Percentiles rank a stretch among this genome's conserved stretches.
Evolutionary conservation across 179 eudicot genomes (phyloP).

Genomic region (Patellifolia procumbens): DNA sequence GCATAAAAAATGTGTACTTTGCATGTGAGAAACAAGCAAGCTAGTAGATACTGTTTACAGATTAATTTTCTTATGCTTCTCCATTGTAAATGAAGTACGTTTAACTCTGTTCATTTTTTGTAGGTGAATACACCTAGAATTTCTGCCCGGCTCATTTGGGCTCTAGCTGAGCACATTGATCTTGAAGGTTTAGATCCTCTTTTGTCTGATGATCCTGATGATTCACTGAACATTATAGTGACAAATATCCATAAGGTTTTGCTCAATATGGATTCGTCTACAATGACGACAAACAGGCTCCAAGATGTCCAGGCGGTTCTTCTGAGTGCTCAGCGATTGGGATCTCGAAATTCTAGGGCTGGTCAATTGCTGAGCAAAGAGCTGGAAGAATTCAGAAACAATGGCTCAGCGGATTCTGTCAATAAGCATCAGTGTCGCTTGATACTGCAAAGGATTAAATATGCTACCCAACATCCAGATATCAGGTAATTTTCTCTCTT

Average conservation of each 20-base stretch:
- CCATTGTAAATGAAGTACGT: neutral
- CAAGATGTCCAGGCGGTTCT: slow-evolving; percentile 97
- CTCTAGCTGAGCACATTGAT: slow-evolving; percentile 91
- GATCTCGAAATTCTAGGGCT: slow-evolving; percentile 92
- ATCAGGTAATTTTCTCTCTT: slow-evolving; percentile 48
- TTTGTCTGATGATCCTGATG: slow-evolving; percentile 97
- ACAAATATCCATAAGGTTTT: slow-evolving; percentile 89
- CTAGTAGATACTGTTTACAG: slow-evolving; percentile 12
- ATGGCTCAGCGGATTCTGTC: slow-evolving; percentile 84
- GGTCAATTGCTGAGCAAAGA: slow-evolving; percentile 89
- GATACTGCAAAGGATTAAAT: slow-evolving; percentile 89
- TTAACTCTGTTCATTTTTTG: slow-evolving; percentile 23
- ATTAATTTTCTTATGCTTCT: neutral
- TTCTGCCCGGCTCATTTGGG: slow-evolving; percentile 85
- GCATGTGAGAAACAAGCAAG: neutral
- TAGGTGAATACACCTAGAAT: slow-evolving; percentile 94
- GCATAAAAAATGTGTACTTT: neutral
- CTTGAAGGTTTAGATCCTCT: slow-evolving; percentile 97
- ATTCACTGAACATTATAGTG: slow-evolving; percentile 77
- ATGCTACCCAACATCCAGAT: slow-evolving; percentile 71
- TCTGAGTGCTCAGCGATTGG: slow-evolving; percentile 87
- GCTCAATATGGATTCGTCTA: slow-evolving; percentile 78
- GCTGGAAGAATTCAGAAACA: slow-evolving; percentile 87
- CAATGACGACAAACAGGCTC: slow-evolving; percentile 82
- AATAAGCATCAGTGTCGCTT: slow-evolving; percentile 92